Evolutionary conservation across 2,329 filamentous ascomycete species (phyloP).

Genomic region (Monosporascus sp.): DNA sequence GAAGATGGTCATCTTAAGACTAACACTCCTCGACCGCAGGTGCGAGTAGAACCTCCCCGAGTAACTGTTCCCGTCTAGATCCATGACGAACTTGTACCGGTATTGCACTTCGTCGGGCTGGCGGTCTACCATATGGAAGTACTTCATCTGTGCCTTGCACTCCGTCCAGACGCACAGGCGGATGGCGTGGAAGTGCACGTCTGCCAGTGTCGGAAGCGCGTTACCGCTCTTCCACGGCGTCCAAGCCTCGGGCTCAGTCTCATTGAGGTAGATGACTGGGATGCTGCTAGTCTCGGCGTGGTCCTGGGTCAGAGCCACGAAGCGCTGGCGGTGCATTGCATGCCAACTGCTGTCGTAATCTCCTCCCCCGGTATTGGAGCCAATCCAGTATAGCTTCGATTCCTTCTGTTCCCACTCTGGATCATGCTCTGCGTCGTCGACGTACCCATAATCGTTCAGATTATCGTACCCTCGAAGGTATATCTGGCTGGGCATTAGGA

Average conservation of each 20-base stretch:
- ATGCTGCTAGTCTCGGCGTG: constrained; percentile 4
- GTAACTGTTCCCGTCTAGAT: constrained; percentile 52
- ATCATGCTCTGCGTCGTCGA: constrained; percentile 36
- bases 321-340: constrained; percentile 42
- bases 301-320: constrained; percentile 33
- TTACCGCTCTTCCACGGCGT: constrained; percentile 8
- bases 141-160: constrained; percentile 30
- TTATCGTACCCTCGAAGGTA: constrained; percentile 28
- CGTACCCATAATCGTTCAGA: constrained; percentile 27
- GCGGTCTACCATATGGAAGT: constrained; percentile 18
- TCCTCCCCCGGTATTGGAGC: constrained; percentile 47
- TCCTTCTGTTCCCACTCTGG: constrained; percentile 42
- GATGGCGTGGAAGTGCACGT: constrained; percentile 40
- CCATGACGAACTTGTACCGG: constrained; percentile 38
- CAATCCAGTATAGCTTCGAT: constrained; percentile 51
- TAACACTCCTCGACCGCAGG: constrained; percentile 38
- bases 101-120: constrained; percentile 26
- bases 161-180: constrained; percentile 35
- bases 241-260: background rate
- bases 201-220: constrained; percentile 31
- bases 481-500: constrained; percentile 45
- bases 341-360: constrained; percentile 30
- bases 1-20: constrained; percentile 47
- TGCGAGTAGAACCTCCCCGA: constrained; percentile 48
- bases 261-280: background rate